These are phyloP conservation scores for Phytophthora sansomeana DNA, from an alignment of 352 stramenopile species.

Conservation along the genomic window DNA sequence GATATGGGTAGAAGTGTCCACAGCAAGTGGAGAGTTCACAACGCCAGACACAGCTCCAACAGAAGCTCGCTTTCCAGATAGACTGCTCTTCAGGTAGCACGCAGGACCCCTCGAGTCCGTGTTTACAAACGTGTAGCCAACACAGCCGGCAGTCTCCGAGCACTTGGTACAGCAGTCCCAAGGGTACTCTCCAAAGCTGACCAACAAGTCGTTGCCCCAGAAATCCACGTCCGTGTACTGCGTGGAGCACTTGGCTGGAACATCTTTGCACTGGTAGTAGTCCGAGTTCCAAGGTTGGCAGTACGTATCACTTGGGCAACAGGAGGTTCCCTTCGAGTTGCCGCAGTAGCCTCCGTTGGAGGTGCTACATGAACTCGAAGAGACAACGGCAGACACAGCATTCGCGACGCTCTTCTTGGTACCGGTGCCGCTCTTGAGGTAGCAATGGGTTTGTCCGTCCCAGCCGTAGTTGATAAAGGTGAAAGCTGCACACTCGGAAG, in stretches of 20 bases:
- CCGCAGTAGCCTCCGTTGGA: slow-evolving; percentile 14
- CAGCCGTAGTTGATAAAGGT: slow-evolving; percentile 40
- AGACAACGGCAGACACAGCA: slow-evolving; percentile 33
- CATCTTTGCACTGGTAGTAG: slow-evolving; percentile 55
- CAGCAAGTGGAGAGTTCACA: not conserved
- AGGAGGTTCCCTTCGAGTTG: slow-evolving; percentile 8
- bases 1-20: slow-evolving; percentile 3
- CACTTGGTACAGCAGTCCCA: slow-evolving; percentile 34
- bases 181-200: slow-evolving; percentile 17
- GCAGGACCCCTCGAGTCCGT: slow-evolving; percentile 6
- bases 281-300: slow-evolving; percentile 31
- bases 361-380: slow-evolving; percentile 3
- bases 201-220: slow-evolving; percentile 13
- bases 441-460: slow-evolving; percentile 38
- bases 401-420: slow-evolving; percentile 16
- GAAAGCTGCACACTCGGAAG: slow-evolving; percentile 25
- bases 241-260: slow-evolving; percentile 40
- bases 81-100: slow-evolving; percentile 35
- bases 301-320: slow-evolving; percentile 12
- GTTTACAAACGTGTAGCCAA: slow-evolving; percentile 34
- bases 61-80: not conserved
- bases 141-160: slow-evolving; percentile 7
- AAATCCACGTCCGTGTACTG: slow-evolving; percentile 42
- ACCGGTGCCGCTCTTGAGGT: slow-evolving; percentile 37
- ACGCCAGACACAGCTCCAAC: slow-evolving; percentile 8